A percentile compares a stretch with the other conserved stretches of the same genome.
Evolutionary conservation across 2,329 filamentous ascomycete species (phyloP).

Genomic region (Botrytis tulipae): DNA sequence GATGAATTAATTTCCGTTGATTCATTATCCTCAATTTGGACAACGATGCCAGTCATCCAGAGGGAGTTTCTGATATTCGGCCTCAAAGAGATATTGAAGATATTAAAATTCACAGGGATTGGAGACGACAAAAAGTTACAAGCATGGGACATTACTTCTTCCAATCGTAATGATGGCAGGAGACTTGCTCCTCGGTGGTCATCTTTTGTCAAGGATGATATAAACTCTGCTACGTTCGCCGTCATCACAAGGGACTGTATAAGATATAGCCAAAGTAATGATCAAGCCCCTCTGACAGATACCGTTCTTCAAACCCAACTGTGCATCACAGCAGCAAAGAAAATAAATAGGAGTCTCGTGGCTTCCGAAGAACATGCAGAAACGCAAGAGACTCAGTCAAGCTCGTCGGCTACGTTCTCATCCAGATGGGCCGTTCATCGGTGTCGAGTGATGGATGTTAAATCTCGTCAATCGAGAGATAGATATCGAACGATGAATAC

Average conservation of each 20-base stretch:
- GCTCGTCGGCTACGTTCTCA: background rate
- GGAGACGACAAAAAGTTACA: background rate
- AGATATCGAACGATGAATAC: background rate
- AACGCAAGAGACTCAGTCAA: too few relatives aligned
- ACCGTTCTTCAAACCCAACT: background rate
- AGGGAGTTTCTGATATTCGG: background rate
- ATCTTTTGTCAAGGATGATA: background rate
- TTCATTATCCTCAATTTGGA: background rate
- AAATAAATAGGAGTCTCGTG: background rate
- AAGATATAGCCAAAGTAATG: background rate
- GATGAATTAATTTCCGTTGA: background rate
- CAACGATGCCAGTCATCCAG: background rate
- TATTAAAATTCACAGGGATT: background rate
- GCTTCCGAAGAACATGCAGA: background rate
- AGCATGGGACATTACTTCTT: background rate
- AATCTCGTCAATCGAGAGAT: background rate
- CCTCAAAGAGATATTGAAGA: background rate
- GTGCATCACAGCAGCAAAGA: background rate
- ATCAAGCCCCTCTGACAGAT: background rate
- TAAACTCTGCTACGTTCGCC: background rate
- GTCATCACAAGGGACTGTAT: background rate
- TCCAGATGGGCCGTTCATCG: background rate
- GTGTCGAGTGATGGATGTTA: background rate
- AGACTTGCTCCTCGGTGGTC: slow-evolving; percentile 33
- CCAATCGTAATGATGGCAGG: background rate